A percentile compares a stretch with the other conserved stretches of the same genome.
Evolutionary conservation across 2,329 filamentous ascomycete genomes (phyloP).

Genomic region (Blastomyces emzantsi): DNA sequence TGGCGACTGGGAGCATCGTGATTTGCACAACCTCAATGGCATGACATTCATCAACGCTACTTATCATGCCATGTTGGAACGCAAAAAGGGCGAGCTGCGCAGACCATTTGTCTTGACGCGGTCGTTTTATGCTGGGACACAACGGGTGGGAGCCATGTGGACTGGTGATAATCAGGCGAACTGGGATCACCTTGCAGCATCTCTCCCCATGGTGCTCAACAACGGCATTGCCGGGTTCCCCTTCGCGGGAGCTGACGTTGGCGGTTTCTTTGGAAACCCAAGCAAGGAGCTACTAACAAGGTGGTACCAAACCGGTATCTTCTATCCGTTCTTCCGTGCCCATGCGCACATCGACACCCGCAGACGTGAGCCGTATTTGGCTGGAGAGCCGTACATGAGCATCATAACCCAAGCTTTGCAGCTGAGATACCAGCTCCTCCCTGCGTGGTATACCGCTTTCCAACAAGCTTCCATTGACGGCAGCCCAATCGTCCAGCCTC

Average conservation of each 20-base stretch:
- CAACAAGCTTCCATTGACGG: constrained; percentile 76
- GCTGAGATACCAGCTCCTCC: constrained; percentile 79
- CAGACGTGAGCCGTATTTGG: constrained; percentile 84
- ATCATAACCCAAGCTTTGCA: constrained; percentile 84
- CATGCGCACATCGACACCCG: constrained; percentile 96
- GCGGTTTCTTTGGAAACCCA: constrained; percentile 96
- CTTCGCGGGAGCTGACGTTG: constrained; percentile 90
- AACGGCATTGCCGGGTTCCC: constrained; percentile 90
- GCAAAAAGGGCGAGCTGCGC: constrained; percentile 74
- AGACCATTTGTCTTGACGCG: constrained; percentile 90
- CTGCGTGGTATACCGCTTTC: constrained; percentile 96
- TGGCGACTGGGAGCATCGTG: constrained; percentile 90
- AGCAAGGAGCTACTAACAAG: constrained; percentile 82
- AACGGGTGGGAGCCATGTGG: constrained; percentile 93
- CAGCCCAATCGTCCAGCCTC: constrained; percentile 78
- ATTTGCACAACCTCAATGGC: constrained; percentile 92
- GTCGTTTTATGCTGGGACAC: constrained; percentile 83
- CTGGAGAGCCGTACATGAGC: constrained; percentile 70
- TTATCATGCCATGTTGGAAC: constrained; percentile 70
- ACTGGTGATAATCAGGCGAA: constrained; percentile 94
- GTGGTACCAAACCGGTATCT: constrained; percentile 95
- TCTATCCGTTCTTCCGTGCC: constrained; percentile 96
- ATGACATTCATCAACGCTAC: constrained; percentile 95
- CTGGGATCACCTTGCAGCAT: constrained; percentile 83
- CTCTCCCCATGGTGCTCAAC: constrained; percentile 86